These are phyloP conservation scores for Lepidopterella palustris DNA, from an alignment of 495 filamentous ascomycete genomes.

Conservation along the genomic window DNA sequence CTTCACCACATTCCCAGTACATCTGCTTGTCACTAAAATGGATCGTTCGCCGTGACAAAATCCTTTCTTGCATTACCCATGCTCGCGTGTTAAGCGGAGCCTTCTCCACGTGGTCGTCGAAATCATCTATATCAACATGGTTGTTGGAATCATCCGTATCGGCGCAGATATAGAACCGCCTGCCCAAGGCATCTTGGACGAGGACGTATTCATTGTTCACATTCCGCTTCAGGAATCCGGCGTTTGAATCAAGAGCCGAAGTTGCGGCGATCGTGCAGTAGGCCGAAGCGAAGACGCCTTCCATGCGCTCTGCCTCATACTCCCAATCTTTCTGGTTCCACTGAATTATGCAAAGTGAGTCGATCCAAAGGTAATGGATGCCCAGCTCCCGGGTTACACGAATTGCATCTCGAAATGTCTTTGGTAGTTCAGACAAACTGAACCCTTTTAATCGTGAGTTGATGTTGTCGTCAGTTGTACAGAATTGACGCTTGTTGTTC, in stretches of 20 bases:
- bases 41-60: neutral
- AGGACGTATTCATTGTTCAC: neutral
- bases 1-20: neutral
- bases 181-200: neutral
- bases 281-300: neutral
- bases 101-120: neutral
- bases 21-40: neutral
- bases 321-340: neutral
- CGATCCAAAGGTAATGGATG: neutral
- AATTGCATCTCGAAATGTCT: constrained; percentile 2
- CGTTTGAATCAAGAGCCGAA: neutral
- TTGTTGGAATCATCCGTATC: neutral
- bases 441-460: neutral
- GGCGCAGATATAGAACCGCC: neutral
- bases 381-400: neutral
- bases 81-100: neutral
- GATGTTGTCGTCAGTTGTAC: neutral
- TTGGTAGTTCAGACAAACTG: neutral
- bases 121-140: neutral
- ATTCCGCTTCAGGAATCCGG: neutral
- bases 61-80: neutral
- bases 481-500: neutral
- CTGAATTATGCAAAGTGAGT: constrained; percentile 3
- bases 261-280: constrained; percentile 1
- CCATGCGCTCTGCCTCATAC: neutral